Base-by-base conservation (phyloP, 192 early-diverging fungal genomes). In the Coemansia reversa region DNA sequence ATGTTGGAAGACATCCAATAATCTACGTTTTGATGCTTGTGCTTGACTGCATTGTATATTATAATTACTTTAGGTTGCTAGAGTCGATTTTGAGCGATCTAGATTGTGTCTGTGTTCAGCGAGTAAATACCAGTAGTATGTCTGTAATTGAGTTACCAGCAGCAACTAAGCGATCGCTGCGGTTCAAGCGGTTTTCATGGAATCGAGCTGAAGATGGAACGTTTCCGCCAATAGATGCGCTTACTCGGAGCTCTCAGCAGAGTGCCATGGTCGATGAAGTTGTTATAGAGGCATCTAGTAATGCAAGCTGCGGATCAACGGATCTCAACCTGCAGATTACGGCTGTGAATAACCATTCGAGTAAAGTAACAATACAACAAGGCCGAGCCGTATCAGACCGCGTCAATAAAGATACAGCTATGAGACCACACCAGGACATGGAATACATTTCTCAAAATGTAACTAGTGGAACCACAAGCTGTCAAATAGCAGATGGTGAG, bases 181-280 rank as follows among this genome's bases (percentile, higher is more conserved):
- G 77, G 30, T 80, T 80, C 33, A 80, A 80, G 65, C 68, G 77
- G 33, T 80, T 65, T 33, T 80, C 77, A n/a, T 80, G 77, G 77
- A 80, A 80, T 53, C 56, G 51, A 20, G 77, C 72, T 7, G 56
- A 22, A 1, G 69, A 80, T 22, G 77, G 77, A 12, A 62, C 72
- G 2, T 80, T 71, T 63, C 77, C 72, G 53, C 72, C 77, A 3
- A 60, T 80, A 52, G 14, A 7, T 19, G 35, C 60, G 19, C 16
- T 7, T 7, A 5, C 16, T 18, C 20, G 53, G 12, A 30, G 9
- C 1, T 24, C 39, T 23, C 39, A 58, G 7, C 3, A 58, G 39
- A 29, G 35, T 49, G 48, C 23, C n/a, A 6, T 28, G 54, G 33
- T 11, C 25, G 32, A 45, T 22, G 20, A 14, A 16, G 7, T 3